Conservation (phyloP, 441 rosid species). For the Jatropha multifida region DNA sequence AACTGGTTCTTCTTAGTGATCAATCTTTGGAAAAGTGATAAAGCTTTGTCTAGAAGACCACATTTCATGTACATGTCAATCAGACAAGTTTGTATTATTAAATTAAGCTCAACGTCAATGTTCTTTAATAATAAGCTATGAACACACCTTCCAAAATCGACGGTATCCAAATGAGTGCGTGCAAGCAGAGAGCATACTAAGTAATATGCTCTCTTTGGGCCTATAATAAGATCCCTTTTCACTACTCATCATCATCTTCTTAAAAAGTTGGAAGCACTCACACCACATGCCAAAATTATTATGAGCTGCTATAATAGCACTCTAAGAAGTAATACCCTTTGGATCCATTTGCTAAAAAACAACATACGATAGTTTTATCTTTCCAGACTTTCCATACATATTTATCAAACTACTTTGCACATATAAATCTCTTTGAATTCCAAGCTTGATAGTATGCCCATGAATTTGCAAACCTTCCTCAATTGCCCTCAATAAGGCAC, state of each 20-base stretch:
- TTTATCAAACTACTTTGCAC: conserved; percentile 43
- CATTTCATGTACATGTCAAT: conserved; percentile 72
- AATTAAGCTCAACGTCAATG: conserved; percentile 41
- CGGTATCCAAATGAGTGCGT: conserved; percentile 62
- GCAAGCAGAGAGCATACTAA: conserved; percentile 55
- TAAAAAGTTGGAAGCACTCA: conserved; percentile 47
- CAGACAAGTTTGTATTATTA: conserved; percentile 52
- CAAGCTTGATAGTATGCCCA: conserved; percentile 34
- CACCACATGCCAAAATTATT: conserved; percentile 33
- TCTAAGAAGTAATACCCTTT: conserved; percentile 70
- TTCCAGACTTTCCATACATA: conserved; percentile 43
- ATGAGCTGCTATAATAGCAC: conserved; percentile 56
- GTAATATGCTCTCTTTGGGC: conserved; percentile 61
- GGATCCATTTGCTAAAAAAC: conserved; percentile 51
- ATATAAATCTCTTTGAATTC: conserved; percentile 35
- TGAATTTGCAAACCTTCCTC: conserved; percentile 52
- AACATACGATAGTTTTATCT: conserved; percentile 26
- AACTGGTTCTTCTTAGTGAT: conserved; percentile 47
- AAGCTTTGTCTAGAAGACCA: conserved; percentile 51
- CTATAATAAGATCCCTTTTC: conserved; percentile 38
- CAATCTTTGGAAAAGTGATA: conserved; percentile 44
- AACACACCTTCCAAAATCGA: conserved; percentile 51
- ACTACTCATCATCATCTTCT: conserved; percentile 31
- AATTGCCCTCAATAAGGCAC: conserved; percentile 40
- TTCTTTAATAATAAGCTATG: conserved; percentile 44